Conservation (phyloP, 176 grass and related monocot genomes). For the Carex cristatella region DNA sequence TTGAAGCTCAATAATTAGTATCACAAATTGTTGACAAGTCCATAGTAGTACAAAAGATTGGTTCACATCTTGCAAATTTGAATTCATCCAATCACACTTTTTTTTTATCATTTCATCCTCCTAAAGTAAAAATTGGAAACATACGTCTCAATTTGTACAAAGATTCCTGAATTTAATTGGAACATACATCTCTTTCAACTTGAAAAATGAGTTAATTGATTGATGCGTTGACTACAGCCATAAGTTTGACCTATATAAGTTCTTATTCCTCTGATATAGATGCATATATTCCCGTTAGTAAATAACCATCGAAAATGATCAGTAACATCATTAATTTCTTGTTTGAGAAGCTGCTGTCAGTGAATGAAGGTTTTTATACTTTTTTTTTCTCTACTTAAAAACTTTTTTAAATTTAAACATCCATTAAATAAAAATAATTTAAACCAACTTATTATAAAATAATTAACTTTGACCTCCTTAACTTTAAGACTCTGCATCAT, state of each 20-base stretch:
- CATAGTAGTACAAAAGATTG: neutral
- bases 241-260: neutral
- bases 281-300: neutral
- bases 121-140: neutral
- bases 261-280: neutral
- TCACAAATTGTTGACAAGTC: too few relatives aligned
- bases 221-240: neutral
- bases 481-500: too few relatives aligned
- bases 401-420: too few relatives aligned
- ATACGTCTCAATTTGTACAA: neutral
- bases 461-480: too few relatives aligned
- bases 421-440: too few relatives aligned
- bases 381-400: too few relatives aligned
- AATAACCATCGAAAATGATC: too few relatives aligned
- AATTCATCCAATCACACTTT: neutral
- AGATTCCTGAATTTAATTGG: neutral
- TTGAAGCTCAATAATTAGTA: neutral
- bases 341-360: too few relatives aligned
- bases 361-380: too few relatives aligned
- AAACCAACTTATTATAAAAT: too few relatives aligned
- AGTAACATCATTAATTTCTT: too few relatives aligned
- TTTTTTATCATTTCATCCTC: neutral
- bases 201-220: neutral
- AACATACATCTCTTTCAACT: neutral
- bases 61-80: neutral